A percentile compares a stretch with the other conserved stretches of the same genome.
Evolutionary conservation across 2,329 filamentous ascomycete genomes (phyloP).

Genomic region (Colletotrichum liriopes): DNA sequence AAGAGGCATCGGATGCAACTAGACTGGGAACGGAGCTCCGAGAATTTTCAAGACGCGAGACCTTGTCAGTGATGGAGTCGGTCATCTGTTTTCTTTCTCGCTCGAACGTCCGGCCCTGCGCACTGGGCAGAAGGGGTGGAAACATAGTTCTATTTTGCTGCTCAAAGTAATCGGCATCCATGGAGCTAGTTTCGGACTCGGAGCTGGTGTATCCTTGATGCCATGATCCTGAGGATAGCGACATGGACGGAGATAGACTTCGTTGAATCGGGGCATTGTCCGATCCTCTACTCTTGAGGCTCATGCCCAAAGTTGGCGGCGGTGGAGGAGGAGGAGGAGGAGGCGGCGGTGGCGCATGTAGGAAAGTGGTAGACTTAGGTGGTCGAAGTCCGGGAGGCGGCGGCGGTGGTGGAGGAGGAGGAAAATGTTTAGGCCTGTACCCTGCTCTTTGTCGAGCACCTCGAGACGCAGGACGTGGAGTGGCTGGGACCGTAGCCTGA

Average conservation of each 20-base stretch:
- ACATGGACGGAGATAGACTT: conserved; percentile 14
- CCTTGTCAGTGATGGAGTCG: conserved; percentile 53
- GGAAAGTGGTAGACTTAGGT: not conserved
- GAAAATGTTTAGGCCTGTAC: not conserved
- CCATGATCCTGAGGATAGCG: conserved; percentile 25
- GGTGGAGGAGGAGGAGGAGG: conserved; percentile 8
- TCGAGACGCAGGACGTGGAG: conserved; percentile 7
- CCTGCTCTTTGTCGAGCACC: not conserved
- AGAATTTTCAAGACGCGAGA: conserved; percentile 52
- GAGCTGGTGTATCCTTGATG: conserved; percentile 13
- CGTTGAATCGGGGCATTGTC: not conserved
- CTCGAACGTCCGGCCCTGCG: conserved; percentile 4
- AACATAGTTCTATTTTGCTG: conserved; percentile 30
- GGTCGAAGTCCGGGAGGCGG: not conserved
- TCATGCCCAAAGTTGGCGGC: not conserved
- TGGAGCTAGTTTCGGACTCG: conserved; percentile 28
- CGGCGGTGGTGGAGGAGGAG: conserved; percentile 13
- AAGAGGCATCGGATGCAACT: conserved; percentile 32
- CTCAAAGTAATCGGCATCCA: conserved; percentile 29
- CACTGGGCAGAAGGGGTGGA: conserved; percentile 41
- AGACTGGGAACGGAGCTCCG: conserved; percentile 43
- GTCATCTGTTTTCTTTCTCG: conserved; percentile 42
- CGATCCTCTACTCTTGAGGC: not conserved
- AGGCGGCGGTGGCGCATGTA: conserved; percentile 4
- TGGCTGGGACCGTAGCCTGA: not conserved